Evolutionary conservation across 495 filamentous ascomycete genomes (phyloP).

Genomic region (Hypoxylon trugodes): DNA sequence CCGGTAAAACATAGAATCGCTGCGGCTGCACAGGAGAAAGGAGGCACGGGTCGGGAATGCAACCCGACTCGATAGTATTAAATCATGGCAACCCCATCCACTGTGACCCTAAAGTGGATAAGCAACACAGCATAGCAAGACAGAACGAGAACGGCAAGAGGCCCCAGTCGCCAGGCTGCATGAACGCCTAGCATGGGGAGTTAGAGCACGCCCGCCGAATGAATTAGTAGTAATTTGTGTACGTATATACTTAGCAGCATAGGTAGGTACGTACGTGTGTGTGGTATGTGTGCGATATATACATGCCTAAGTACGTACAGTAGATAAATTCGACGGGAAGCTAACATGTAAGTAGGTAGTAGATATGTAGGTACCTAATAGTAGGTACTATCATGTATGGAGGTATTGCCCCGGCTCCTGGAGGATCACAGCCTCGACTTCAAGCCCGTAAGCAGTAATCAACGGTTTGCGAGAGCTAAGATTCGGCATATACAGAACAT

Average conservation of each 20-base stretch:
- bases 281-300: too few relatives aligned
- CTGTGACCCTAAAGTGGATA: constrained; percentile 35
- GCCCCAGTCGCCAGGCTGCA: constrained; percentile 41
- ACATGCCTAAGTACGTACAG: too few relatives aligned
- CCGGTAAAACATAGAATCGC: constrained; percentile 42
- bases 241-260: neutral
- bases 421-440: constrained; percentile 35
- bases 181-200: constrained; percentile 40
- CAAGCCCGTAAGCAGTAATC: constrained; percentile 32
- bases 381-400: neutral
- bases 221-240: neutral
- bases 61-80: constrained; percentile 43
- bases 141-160: constrained; percentile 34
- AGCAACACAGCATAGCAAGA: constrained; percentile 39
- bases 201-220: constrained; percentile 13
- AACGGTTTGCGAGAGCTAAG: constrained; percentile 23
- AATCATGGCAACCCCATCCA: constrained; percentile 36
- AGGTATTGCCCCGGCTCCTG: constrained; percentile 28
- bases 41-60: constrained; percentile 42
- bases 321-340: too few relatives aligned
- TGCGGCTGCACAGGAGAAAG: constrained; percentile 42
- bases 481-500: constrained; percentile 28
- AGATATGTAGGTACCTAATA: neutral
- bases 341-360: too few relatives aligned
- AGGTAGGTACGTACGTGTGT: too few relatives aligned